Evolutionary conservation across 2,329 filamentous ascomycete genomes (phyloP).

Genomic region (Colletotrichum incanum): DNA sequence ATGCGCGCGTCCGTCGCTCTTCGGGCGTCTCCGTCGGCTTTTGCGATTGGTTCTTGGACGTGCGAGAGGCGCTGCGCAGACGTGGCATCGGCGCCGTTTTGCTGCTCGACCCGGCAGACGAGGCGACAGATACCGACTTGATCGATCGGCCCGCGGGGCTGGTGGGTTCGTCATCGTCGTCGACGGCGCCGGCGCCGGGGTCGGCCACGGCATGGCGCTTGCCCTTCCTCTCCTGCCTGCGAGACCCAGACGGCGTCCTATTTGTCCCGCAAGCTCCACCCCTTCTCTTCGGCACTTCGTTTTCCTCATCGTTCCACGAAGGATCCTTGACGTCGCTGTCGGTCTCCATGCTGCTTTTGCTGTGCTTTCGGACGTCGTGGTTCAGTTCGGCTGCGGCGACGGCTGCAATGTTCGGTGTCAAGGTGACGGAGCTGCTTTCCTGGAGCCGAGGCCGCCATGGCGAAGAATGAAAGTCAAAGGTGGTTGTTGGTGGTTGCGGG

Average conservation of each 20-base stretch:
- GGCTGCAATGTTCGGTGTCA: constrained; percentile 39
- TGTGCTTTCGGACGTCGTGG: constrained; percentile 35
- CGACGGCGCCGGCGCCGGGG: constrained; percentile 5
- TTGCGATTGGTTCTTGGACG: constrained; percentile 49
- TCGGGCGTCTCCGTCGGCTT: constrained; percentile 48
- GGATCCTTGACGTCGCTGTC: constrained; percentile 34
- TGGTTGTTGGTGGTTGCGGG: constrained; percentile 28
- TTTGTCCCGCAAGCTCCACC: background rate
- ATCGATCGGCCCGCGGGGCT: constrained; percentile 33
- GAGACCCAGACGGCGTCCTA: constrained; percentile 5
- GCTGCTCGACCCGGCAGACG: constrained; percentile 33
- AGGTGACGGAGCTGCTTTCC: constrained; percentile 35
- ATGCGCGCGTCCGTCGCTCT: constrained; percentile 50
- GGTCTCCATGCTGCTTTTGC: constrained; percentile 38
- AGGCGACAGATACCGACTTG: constrained; percentile 25
- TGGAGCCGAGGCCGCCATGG: constrained; percentile 36
- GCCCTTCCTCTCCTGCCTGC: constrained; percentile 31
- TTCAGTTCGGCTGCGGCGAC: constrained; percentile 36
- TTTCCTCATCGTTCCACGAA: constrained; percentile 30
- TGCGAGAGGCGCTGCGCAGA: constrained; percentile 51
- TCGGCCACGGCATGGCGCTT: constrained; percentile 35
- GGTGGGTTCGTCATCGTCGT: constrained; percentile 23
- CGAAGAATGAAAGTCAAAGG: constrained; percentile 39
- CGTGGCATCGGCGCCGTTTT: constrained; percentile 39
- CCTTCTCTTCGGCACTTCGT: constrained; percentile 1